Evolutionary conservation across 768 basidiomycete genomes (phyloP).

Genomic region (Suillus decipiens): DNA sequence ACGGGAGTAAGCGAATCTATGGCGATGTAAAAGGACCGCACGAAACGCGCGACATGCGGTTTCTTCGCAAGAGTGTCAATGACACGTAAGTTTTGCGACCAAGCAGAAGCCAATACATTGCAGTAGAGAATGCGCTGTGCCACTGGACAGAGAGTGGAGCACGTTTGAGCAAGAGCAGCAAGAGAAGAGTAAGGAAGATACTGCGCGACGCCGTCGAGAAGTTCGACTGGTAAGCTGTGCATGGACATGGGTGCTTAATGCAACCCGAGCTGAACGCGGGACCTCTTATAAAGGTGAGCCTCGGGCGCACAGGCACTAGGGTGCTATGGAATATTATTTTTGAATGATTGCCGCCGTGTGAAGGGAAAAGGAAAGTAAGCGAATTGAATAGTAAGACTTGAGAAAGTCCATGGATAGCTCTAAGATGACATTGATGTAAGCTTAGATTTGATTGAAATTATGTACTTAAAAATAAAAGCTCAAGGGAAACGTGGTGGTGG

Average conservation of each 20-base stretch:
- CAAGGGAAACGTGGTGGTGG: constrained; percentile 14
- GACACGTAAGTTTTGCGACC: constrained; percentile 47
- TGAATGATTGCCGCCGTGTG: constrained; percentile 41
- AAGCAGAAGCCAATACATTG: constrained; percentile 47
- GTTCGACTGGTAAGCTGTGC: constrained; percentile 56
- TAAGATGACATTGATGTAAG: constrained; percentile 13
- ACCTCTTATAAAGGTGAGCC: constrained; percentile 15
- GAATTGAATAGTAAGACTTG: constrained; percentile 15
- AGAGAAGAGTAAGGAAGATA: constrained; percentile 41
- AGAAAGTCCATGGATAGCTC: constrained; percentile 19
- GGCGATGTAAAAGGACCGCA: constrained; percentile 61
- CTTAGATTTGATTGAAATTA: constrained; percentile 16
- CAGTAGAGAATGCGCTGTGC: constrained; percentile 69
- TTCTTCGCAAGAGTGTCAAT: constrained; percentile 57
- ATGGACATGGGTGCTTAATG: constrained; percentile 42
- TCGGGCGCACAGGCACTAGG: constrained; percentile 8
- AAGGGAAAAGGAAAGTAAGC: constrained; percentile 24
- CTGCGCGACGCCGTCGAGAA: constrained; percentile 55
- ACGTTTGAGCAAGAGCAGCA: constrained; percentile 48
- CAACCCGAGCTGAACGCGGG: constrained; percentile 7
- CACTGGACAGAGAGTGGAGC: constrained; percentile 42
- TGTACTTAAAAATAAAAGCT: constrained; percentile 10
- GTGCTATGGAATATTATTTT: constrained; percentile 15
- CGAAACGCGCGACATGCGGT: constrained; percentile 59
- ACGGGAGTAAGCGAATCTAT: constrained; percentile 42